A percentile compares a stretch with the other conserved stretches of the same genome.
Evolutionary conservation across 176 grass and related monocot species (phyloP).

Genomic region (Oryza punctata): DNA sequence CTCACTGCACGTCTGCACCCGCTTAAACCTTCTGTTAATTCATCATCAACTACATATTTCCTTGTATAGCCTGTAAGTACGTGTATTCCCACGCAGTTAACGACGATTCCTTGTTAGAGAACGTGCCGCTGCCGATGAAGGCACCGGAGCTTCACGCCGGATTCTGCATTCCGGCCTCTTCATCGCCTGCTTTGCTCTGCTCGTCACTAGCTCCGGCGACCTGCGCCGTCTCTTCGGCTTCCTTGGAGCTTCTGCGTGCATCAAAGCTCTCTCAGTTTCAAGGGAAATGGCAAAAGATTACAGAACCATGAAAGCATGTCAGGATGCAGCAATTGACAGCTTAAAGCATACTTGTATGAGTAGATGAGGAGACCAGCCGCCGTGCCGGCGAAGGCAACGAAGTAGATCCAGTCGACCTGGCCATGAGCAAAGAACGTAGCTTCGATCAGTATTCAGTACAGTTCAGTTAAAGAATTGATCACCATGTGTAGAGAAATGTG

Average conservation of each 20-base stretch:
- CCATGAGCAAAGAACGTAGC: slow-evolving; percentile 7
- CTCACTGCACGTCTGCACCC: not conserved
- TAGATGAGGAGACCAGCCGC: slow-evolving; percentile 53
- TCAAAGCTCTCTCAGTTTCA: not conserved
- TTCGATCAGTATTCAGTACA: slow-evolving; percentile 37
- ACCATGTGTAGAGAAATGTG: not conserved
- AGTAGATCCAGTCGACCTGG: slow-evolving; percentile 89
- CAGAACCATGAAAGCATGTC: not conserved
- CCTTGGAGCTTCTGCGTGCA: slow-evolving; percentile 38
- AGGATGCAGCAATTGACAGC: not conserved
- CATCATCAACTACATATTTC: not conserved
- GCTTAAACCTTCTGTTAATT: not conserved
- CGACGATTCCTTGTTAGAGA: not conserved
- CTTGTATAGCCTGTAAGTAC: not conserved
- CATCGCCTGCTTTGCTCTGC: slow-evolving; percentile 15
- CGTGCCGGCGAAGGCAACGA: slow-evolving; percentile 53
- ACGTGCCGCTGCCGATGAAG: not conserved
- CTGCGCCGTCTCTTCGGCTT: slow-evolving; percentile 39
- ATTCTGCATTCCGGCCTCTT: slow-evolving; percentile 37
- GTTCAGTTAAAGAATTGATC: not conserved
- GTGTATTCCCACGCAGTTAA: not conserved
- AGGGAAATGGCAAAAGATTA: not conserved
- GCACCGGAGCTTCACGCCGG: not conserved
- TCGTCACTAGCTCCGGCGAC: slow-evolving; percentile 38
- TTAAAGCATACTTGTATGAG: slow-evolving; percentile 30